Percentiles rank a stretch among this genome's conserved stretches.
Evolutionary conservation across 768 basidiomycete genomes (phyloP).

Genomic region (Dentipellis sp.): DNA sequence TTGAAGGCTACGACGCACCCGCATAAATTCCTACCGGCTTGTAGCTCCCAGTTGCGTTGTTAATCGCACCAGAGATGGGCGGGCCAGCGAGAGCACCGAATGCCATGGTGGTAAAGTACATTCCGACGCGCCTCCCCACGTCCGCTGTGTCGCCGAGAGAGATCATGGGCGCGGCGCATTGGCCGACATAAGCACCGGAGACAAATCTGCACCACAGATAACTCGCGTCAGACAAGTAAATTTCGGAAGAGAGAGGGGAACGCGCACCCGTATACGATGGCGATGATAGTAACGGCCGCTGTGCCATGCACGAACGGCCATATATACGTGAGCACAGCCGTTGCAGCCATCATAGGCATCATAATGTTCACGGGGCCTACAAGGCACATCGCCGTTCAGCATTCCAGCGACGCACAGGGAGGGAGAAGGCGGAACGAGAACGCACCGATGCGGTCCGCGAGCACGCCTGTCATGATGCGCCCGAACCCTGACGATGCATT

Average conservation of each 20-base stretch:
- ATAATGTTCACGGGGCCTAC: conserved; percentile 61
- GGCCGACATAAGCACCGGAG: conserved; percentile 52
- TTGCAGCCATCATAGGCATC: conserved; percentile 47
- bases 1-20: conserved; percentile 19
- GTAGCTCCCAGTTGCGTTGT: conserved; percentile 41
- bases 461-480: conserved; percentile 40
- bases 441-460: conserved; percentile 48
- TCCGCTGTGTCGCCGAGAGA: conserved; percentile 51
- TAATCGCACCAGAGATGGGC: conserved; percentile 67
- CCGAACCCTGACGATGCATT: conserved; percentile 61
- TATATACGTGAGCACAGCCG: conserved; percentile 49
- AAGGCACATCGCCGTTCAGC: not conserved
- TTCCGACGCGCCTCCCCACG: conserved; percentile 55
- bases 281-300: conserved; percentile 33
- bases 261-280: conserved; percentile 56
- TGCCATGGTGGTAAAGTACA: conserved; percentile 51
- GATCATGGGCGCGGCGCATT: conserved; percentile 48
- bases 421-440: not conserved
- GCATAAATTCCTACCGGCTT: conserved; percentile 46
- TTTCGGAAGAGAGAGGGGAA: not conserved
- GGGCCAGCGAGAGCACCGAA: conserved; percentile 60
- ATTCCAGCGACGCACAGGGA: not conserved
- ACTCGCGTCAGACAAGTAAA: not conserved
- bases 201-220: conserved; percentile 32
- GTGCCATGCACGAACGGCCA: conserved; percentile 58